These are phyloP conservation scores for Pistacia atlantica DNA, from an alignment of 345 rosid species.

Conservation along the genomic window DNA sequence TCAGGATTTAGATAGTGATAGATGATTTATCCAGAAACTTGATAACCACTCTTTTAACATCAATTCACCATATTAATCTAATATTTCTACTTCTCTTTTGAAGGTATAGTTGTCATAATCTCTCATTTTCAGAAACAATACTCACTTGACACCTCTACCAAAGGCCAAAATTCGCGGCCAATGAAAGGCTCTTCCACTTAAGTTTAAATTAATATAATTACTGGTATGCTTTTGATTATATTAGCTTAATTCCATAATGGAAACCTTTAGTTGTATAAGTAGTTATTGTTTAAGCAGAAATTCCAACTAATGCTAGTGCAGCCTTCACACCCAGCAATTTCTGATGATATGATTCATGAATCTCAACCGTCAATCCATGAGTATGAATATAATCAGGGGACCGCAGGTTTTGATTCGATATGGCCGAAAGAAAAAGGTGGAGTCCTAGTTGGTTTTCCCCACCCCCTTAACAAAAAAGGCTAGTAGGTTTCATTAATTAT, in stretches of 20 bases:
- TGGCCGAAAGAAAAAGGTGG: constrained; percentile 24
- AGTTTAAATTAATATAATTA: constrained; percentile 9
- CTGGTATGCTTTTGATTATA: neutral
- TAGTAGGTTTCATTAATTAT: neutral
- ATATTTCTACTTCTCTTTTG: neutral
- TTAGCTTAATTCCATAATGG: constrained; percentile 8
- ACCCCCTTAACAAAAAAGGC: neutral
- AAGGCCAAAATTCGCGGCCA: constrained; percentile 41
- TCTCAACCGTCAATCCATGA: neutral
- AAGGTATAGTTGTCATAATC: neutral
- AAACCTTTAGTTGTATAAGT: constrained; percentile 16
- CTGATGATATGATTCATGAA: constrained; percentile 5
- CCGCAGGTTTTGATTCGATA: constrained; percentile 7
- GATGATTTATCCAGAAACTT: neutral
- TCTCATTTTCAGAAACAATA: neutral
- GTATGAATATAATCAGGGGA: constrained; percentile 3
- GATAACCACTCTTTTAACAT: neutral
- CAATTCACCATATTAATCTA: neutral
- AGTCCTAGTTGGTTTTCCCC: constrained; percentile 8
- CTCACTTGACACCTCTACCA: neutral
- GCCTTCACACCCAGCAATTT: neutral
- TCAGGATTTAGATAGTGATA: constrained; percentile 4
- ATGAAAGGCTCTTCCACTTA: constrained; percentile 26
- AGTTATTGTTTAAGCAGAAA: constrained; percentile 10
- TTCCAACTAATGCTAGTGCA: neutral